These are phyloP conservation scores for Blastobotrys petasosporus DNA, from an alignment of 1,139 yeast species.

Conservation along the genomic window DNA sequence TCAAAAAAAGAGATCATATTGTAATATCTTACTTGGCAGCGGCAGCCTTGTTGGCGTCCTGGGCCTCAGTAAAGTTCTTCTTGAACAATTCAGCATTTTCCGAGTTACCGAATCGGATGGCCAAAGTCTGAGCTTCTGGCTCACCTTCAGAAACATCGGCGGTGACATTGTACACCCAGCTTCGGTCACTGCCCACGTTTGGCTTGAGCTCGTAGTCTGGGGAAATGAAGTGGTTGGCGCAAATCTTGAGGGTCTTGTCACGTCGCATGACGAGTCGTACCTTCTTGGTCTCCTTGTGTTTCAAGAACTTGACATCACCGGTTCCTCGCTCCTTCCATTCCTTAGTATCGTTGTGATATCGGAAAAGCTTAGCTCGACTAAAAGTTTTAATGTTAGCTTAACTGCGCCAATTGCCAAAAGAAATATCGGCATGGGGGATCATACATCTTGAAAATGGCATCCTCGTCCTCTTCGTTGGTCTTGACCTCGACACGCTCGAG, in stretches of 20 bases:
- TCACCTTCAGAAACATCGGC: slow-evolving; percentile 95
- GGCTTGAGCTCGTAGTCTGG: slow-evolving; percentile 84
- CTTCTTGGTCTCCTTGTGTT: slow-evolving; percentile 76
- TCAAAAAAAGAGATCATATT: too few species aligned
- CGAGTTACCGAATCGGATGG: slow-evolving; percentile 93
- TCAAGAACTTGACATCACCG: slow-evolving; percentile 92
- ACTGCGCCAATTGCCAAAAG: neutral
- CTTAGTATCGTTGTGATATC: slow-evolving; percentile 65
- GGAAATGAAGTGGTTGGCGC: slow-evolving; percentile 87
- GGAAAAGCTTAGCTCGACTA: slow-evolving; percentile 83
- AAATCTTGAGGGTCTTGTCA: slow-evolving; percentile 94
- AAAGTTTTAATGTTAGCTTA: neutral
- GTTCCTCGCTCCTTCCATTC: slow-evolving; percentile 99
- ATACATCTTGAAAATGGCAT: slow-evolving; percentile 62
- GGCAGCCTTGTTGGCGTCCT: slow-evolving; percentile 50
- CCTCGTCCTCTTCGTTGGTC: slow-evolving; percentile 96
- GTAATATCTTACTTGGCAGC: slow-evolving; percentile 15
- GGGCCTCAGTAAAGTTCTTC: slow-evolving; percentile 82
- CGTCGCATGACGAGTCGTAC: slow-evolving; percentile 96
- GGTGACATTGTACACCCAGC: slow-evolving; percentile 95
- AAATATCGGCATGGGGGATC: slow-evolving; percentile 32
- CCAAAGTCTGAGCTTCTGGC: slow-evolving; percentile 93
- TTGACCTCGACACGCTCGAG: slow-evolving; percentile 94
- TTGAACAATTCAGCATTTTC: slow-evolving; percentile 96
- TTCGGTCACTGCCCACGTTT: slow-evolving; percentile 94